phyloP scores from a whole-genome alignment of 2,329 filamentous ascomycete species.

The Talaromyces sp. region DNA sequence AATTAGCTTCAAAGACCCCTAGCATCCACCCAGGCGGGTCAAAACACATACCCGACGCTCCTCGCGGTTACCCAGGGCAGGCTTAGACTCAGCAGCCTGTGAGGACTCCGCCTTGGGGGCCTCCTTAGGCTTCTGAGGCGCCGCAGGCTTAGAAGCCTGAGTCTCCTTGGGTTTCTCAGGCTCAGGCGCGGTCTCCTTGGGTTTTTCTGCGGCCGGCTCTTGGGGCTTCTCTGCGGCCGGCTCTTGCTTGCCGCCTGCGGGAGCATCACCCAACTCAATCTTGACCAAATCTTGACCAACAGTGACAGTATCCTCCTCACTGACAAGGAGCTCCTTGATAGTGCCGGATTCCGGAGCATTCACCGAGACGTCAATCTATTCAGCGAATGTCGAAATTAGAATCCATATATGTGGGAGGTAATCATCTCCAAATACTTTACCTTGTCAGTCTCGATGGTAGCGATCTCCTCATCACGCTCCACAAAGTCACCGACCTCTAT shows the following conservation, averaged over 20 bases:
- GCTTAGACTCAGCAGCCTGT: conserved; percentile 15
- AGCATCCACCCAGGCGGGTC: background rate
- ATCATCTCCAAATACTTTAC: conserved; percentile 48
- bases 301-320: conserved; percentile 91
- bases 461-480: conserved; percentile 95
- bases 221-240: conserved; percentile 62
- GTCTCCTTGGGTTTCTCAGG: conserved; percentile 31
- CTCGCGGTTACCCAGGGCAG: conserved; percentile 70
- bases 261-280: conserved; percentile 75
- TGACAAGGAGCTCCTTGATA: conserved; percentile 88
- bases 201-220: conserved; percentile 56
- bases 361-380: conserved; percentile 90
- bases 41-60: conserved; percentile 74
- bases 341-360: conserved; percentile 89
- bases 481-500: conserved; percentile 85
- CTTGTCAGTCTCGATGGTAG: conserved; percentile 99
- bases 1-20: background rate
- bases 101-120: conserved; percentile 32
- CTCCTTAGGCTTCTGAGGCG: conserved; percentile 38
- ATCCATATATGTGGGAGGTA: background rate
- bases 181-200: conserved; percentile 51
- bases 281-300: conserved; percentile 91
- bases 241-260: conserved; percentile 56
- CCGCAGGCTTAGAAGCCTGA: conserved; percentile 36
- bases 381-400: background rate